Base-by-base conservation (phyloP, 78 protist genomes). In the Trichosphaerium sp. region DNA sequence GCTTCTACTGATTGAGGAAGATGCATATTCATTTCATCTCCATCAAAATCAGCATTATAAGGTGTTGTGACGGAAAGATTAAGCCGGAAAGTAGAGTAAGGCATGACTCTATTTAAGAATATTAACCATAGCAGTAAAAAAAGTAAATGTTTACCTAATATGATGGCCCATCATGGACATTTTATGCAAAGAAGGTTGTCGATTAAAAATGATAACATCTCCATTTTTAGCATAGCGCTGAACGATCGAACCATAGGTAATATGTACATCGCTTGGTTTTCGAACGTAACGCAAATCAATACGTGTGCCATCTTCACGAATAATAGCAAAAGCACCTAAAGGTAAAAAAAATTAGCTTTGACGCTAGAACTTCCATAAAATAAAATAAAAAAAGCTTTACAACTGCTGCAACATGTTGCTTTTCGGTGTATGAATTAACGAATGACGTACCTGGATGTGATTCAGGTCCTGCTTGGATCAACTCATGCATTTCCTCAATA, bases 21-120 rank as follows among this genome's bases (percentile, higher is more conserved):
- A 85, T 98, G 99, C 64, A 96, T 65, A 76, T 98, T 98, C 99
- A 98, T 98, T 72, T 98, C 99, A 55, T 98, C 99, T 32, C 99
- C 99, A 69, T 98, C 99, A 38, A 98, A 98, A 75, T 98, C 99
- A 32, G 99, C 99, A 78, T 98, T 98, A 89, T 98, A 98, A 32
- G 99, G 99, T 10, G 99, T 42, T 7, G 99, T 95, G 54, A 87
- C 95, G 37, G 92, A 74, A 18, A 98, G 85, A 74, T 98, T 98
- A 37, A 98, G 80, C 25, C 99, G 87, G 87, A 96, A 96, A 15
- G 99, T 95, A 14, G 94, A 85, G 75, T 75, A 93, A 14, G 96
- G 96, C 74, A 93, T 57, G 42, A 93, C 82, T 41, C 72, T 51
- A 21, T 21, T 47, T n/a, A 47, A n/a, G 21, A 21, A n/a, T n/a